Evolutionary conservation across 148 eudicot species (phyloP).

Genomic region (Persicaria tinctoria): DNA sequence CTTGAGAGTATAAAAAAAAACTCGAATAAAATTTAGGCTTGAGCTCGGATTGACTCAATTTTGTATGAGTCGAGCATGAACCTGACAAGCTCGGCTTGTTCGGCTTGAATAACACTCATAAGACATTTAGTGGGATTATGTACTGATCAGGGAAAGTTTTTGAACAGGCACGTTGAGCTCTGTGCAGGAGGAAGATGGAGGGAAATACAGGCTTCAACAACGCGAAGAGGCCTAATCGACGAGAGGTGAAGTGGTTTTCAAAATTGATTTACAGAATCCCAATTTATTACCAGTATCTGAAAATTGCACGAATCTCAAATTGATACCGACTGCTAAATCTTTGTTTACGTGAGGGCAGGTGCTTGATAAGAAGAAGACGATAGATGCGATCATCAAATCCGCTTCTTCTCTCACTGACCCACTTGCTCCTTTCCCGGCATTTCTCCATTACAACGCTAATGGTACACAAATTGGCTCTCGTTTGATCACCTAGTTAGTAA

Average conservation of each 20-base stretch:
- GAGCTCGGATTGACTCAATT: too few species aligned
- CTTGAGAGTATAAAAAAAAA: too few species aligned
- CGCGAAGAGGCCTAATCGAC: constrained; percentile 6
- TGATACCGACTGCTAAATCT: neutral
- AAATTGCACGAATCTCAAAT: neutral
- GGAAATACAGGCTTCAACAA: neutral
- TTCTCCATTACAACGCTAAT: constrained; percentile 33
- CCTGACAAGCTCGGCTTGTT: too few species aligned
- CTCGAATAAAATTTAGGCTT: too few species aligned
- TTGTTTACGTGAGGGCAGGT: constrained; percentile 23
- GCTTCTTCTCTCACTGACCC: constrained; percentile 52
- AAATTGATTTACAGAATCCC: neutral
- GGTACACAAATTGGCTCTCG: constrained; percentile 29
- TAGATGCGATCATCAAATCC: constrained; percentile 38
- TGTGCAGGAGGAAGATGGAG: constrained; percentile 3
- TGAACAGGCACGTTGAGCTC: neutral
- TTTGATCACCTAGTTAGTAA: neutral
- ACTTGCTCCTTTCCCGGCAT: constrained; percentile 42
- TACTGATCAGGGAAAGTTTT: neutral
- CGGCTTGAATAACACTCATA: too few species aligned
- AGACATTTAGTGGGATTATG: too few species aligned
- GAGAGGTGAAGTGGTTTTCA: neutral
- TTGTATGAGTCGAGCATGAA: too few species aligned
- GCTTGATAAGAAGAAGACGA: constrained; percentile 54
- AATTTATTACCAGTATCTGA: neutral